These are phyloP conservation scores for Ogataea methylovora DNA, from an alignment of 805 yeast species.

Conservation along the genomic window DNA sequence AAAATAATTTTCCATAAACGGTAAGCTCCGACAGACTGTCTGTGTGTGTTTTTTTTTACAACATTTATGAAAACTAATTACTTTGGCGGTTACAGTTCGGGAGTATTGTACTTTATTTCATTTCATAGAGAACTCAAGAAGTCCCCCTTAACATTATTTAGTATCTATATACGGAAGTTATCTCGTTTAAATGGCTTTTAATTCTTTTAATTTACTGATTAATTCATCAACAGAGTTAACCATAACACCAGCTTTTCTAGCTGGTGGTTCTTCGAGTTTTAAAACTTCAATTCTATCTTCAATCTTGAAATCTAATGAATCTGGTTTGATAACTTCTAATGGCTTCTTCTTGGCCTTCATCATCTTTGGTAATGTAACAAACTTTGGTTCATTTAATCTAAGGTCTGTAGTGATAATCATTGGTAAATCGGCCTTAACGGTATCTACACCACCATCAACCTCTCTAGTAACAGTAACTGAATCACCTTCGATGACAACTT, in stretches of 20 bases:
- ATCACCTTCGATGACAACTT: slow-evolving; percentile 54
- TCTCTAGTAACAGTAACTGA: slow-evolving; percentile 81
- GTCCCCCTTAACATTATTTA: too few relatives aligned
- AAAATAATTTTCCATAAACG: too few relatives aligned
- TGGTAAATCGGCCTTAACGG: slow-evolving; percentile 71
- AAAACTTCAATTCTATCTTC: slow-evolving; percentile 58
- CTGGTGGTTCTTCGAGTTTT: slow-evolving; percentile 79
- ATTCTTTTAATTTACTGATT: slow-evolving; percentile 66
- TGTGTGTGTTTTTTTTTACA: too few relatives aligned
- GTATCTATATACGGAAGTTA: too few relatives aligned
- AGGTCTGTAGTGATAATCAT: slow-evolving; percentile 86
- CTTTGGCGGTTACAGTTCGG: too few relatives aligned
- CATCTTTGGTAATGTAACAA: slow-evolving; percentile 90
- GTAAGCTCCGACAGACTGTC: too few relatives aligned
- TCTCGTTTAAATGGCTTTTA: slow-evolving; percentile 54
- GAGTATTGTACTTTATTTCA: too few relatives aligned
- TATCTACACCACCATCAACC: slow-evolving; percentile 92
- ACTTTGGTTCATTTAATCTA: slow-evolving; percentile 91
- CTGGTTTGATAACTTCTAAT: slow-evolving; percentile 50
- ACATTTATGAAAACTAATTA: too few relatives aligned
- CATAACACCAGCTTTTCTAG: slow-evolving; percentile 73
- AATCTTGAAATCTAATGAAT: slow-evolving; percentile 65
- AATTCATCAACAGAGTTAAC: slow-evolving; percentile 80
- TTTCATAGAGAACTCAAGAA: too few relatives aligned
- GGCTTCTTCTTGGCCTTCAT: slow-evolving; percentile 99